phyloP scores from a whole-genome alignment of 1,284 basidiomycete genomes.

The Sporisorium scitamineum region DNA sequence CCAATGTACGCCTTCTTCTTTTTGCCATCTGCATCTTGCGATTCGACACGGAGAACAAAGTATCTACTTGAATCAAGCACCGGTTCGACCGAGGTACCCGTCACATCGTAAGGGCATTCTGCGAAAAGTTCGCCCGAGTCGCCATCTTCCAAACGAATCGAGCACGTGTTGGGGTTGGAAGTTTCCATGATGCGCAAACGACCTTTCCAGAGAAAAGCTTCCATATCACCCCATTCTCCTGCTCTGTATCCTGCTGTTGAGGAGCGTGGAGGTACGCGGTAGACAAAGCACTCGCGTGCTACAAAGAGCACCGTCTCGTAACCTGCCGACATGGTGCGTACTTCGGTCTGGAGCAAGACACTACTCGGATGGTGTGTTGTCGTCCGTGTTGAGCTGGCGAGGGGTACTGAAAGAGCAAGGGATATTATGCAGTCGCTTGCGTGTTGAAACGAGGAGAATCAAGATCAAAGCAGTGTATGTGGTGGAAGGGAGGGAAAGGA shows the following conservation, averaged over 20 bases:
- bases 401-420: no score
- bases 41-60: slow-evolving; percentile 87
- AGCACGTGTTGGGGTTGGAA: slow-evolving; percentile 41
- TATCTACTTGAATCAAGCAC: slow-evolving; percentile 96
- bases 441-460: neutral
- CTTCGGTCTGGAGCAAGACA: no score
- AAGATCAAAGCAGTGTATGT: neutral
- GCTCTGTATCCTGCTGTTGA: slow-evolving; percentile 73
- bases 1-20: slow-evolving; percentile 65
- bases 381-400: slow-evolving; percentile 1
- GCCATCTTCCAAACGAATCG: slow-evolving; percentile 64
- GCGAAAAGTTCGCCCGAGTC: slow-evolving; percentile 80
- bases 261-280: slow-evolving; percentile 77
- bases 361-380: no score
- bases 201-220: slow-evolving; percentile 86
- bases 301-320: slow-evolving; percentile 87
- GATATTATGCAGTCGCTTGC: neutral
- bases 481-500: slow-evolving; percentile 3
- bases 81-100: slow-evolving; percentile 85
- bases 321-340: slow-evolving; percentile 20
- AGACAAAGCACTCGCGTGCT: slow-evolving; percentile 82
- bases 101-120: slow-evolving; percentile 84
- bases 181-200: slow-evolving; percentile 84
- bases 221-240: slow-evolving; percentile 77
- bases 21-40: slow-evolving; percentile 52